Base-by-base conservation (phyloP, 176 grass and related monocot genomes). In the Carex pumila region DNA sequence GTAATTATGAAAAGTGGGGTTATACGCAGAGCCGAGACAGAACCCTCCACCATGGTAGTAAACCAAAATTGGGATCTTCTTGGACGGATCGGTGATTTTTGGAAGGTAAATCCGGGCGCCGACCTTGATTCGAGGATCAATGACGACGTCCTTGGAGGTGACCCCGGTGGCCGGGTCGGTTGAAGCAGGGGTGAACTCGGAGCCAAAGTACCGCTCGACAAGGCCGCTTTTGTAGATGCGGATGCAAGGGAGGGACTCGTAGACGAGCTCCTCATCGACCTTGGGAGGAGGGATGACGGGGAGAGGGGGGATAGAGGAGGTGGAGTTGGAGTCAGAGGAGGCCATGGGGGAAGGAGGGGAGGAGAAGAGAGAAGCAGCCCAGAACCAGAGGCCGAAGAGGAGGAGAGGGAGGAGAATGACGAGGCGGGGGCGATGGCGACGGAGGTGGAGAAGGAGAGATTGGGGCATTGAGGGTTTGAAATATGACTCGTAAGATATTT, bases 171-270 rank as follows among this genome's bases (percentile, higher is more conserved):
- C 82, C 12, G 65, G 65, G 39, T 97, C 91, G 18, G 87, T 18
- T 12, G 79, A 79, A 0, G 94, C 79, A 0, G 92, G 77, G 4
- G 86, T 54, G 65, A 90, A 22, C 2, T 82, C 79, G 0, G 88
- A 79, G 0, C 88, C 83, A 21, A 87, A n/a, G 17, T 88, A 83
- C 55, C 89, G 91, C 61, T 90, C 89, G 49, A 97, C 77, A 73
- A 60, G 89, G n/a, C 94, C 90, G 72, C 86, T 92, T 36, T 68
- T 92, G 80, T 91, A 92, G 11, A 94, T 88, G 39, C 88, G 85
- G 10, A 94, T 94, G 83, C 90, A 92, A 18, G 68, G 83, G 3
- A 88, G 81, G 25, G 87, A 88, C 65, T 94, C 92, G 55, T 84
- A 90, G 64, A 88, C 54, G 34, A 90, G 68, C 80, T 90, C 85